Evolutionary conservation across 306 rosid genomes (phyloP).

Genomic region (Malus sylvestris): DNA sequence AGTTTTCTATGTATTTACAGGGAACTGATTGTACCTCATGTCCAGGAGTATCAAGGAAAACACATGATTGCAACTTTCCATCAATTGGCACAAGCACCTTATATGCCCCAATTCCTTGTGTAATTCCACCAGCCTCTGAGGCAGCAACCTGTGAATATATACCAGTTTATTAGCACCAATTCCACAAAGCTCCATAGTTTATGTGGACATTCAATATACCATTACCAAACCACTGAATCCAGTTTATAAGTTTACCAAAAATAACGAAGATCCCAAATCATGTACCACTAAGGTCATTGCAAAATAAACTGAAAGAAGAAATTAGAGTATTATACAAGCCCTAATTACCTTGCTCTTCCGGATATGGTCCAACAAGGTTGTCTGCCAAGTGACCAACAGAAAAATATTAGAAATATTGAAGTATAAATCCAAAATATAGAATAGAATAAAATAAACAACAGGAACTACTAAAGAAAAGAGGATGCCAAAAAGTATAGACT

Average conservation of each 20-base stretch:
- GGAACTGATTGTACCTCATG: constrained; percentile 62
- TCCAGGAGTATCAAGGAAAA: constrained; percentile 97
- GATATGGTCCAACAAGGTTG: constrained; percentile 87
- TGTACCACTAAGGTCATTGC: neutral
- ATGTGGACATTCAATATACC: neutral
- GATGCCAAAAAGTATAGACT: neutral
- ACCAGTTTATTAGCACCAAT: constrained; percentile 14
- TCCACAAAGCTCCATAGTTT: neutral
- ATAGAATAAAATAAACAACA: neutral
- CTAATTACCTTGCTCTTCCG: constrained; percentile 79
- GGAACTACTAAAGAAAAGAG: constrained; percentile 7
- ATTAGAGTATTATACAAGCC: constrained; percentile 13
- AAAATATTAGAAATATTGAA: constrained; percentile 25
- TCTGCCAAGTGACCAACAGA: constrained; percentile 51
- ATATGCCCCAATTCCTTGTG: constrained; percentile 98
- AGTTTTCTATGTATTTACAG: neutral
- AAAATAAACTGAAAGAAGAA: constrained; percentile 11
- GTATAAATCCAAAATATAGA: neutral
- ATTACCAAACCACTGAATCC: neutral
- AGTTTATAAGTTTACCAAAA: neutral
- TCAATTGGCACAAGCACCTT: constrained; percentile 78
- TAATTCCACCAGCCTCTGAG: constrained; percentile 98
- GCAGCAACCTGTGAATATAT: constrained; percentile 75
- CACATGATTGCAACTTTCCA: constrained; percentile 75
- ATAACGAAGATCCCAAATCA: neutral